Conservation (phyloP, 163 green algal genomes). For the Volvox carteri region DNA sequence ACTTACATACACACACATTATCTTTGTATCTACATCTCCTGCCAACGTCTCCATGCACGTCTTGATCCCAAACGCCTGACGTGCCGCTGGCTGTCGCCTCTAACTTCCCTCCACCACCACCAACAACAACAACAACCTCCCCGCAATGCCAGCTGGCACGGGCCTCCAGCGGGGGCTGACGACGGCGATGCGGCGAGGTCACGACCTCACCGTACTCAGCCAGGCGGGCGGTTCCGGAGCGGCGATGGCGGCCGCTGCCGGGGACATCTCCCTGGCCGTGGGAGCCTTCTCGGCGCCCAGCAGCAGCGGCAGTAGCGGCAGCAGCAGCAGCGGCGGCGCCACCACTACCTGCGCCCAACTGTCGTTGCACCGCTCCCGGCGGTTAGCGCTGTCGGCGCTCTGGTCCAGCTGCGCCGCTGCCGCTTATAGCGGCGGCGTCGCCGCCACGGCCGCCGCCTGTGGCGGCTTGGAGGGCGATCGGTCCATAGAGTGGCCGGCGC, state of each 20-base stretch:
- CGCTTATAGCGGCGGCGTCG: not conserved
- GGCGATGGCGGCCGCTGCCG: not conserved
- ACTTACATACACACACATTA: not conserved
- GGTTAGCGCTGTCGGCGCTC: slow-evolving; percentile 12
- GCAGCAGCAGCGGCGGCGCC: no score
- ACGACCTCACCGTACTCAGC: slow-evolving; percentile 22
- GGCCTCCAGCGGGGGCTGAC: slow-evolving; percentile 32
- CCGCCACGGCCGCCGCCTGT: not conserved
- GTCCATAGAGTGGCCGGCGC: not conserved
- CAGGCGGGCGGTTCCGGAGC: slow-evolving; percentile 34
- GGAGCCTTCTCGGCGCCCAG: not conserved
- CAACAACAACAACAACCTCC: no score
- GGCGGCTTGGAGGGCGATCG: not conserved
- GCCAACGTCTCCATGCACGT: no score
- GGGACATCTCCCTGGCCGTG: slow-evolving; percentile 7
- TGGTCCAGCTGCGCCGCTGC: not conserved
- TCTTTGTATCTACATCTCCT: no score
- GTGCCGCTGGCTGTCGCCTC: no score
- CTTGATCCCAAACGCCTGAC: no score
- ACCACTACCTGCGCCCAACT: slow-evolving; percentile 19
- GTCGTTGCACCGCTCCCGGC: slow-evolving; percentile 40
- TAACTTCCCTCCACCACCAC: no score
- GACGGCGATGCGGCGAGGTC: not conserved
- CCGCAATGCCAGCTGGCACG: slow-evolving; percentile 2
- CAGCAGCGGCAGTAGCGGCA: not conserved